These are phyloP conservation scores for Euryodendron excelsum DNA, from an alignment of 148 eudicot species.

Conservation along the genomic window DNA sequence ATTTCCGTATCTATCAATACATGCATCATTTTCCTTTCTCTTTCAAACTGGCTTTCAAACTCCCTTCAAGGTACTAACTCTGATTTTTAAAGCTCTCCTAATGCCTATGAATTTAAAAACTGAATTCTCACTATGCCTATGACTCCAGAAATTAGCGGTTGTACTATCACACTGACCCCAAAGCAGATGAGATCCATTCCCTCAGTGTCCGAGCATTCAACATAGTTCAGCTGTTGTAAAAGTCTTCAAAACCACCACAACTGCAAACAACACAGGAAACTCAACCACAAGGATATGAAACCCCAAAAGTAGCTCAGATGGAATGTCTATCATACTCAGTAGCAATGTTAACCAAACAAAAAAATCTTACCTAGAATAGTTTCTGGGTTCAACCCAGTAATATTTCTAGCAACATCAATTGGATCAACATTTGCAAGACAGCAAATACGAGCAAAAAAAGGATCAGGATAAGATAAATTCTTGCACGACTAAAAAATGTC, in stretches of 20 bases:
- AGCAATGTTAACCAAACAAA: background rate
- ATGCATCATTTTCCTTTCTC: background rate
- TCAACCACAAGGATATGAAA: background rate
- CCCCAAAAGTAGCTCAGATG: constrained; percentile 1
- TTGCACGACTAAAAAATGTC: background rate
- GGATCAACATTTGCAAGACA: constrained; percentile 98
- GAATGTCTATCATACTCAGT: background rate
- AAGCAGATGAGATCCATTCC: constrained; percentile 90
- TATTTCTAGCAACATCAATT: constrained; percentile 78
- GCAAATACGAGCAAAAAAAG: constrained; percentile 24
- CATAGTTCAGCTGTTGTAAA: constrained; percentile 98
- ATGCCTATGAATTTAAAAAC: constrained; percentile 6
- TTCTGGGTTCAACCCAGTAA: constrained; percentile 86
- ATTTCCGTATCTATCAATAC: background rate
- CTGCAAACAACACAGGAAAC: constrained; percentile 38
- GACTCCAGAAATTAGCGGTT: background rate
- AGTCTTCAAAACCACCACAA: constrained; percentile 94
- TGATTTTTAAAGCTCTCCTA: background rate
- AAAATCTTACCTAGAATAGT: constrained; percentile 61
- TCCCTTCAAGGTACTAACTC: background rate
- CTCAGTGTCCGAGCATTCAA: constrained; percentile 92
- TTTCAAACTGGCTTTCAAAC: background rate
- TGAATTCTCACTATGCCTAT: background rate
- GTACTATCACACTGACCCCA: constrained; percentile 56
- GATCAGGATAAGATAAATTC: background rate